Conservation (phyloP, 257 asterid genomes). For the Solanum sejunctum region DNA sequence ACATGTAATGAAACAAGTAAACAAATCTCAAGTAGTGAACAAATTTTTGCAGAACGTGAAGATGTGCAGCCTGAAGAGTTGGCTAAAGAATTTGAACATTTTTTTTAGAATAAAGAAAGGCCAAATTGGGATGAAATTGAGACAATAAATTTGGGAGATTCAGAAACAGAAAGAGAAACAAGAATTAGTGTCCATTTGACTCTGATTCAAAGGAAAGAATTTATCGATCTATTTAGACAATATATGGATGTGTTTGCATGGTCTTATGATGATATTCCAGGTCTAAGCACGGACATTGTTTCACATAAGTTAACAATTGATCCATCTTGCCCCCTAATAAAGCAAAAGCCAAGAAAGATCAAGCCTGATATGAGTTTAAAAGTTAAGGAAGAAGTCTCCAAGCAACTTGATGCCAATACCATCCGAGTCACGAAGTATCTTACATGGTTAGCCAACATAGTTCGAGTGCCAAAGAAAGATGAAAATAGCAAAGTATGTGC, state of each 20-base stretch:
- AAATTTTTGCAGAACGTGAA: not conserved
- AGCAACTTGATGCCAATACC: not conserved
- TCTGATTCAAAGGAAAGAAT: not conserved
- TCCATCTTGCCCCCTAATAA: not conserved
- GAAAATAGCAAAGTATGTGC: not conserved
- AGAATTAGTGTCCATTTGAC: not conserved
- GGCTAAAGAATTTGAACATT: not conserved
- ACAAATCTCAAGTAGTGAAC: not conserved
- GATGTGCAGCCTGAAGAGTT: not conserved
- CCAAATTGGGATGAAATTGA: not conserved
- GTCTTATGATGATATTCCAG: not conserved
- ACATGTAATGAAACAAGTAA: not conserved
- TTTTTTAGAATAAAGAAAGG: not conserved
- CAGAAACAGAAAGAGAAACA: not conserved
- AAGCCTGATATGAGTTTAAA: not conserved
- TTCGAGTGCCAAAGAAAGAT: not conserved
- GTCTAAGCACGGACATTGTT: not conserved
- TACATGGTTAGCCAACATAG: not conserved
- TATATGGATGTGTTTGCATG: not conserved
- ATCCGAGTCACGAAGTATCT: not conserved
- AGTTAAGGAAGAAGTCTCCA: not conserved
- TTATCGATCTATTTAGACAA: not conserved
- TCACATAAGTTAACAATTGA: not conserved
- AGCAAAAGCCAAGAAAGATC: not conserved
- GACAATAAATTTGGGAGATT: not conserved